These are phyloP conservation scores for Nymphaea thermarum DNA, from an alignment of 164 flowering plant genomes.

Conservation along the genomic window DNA sequence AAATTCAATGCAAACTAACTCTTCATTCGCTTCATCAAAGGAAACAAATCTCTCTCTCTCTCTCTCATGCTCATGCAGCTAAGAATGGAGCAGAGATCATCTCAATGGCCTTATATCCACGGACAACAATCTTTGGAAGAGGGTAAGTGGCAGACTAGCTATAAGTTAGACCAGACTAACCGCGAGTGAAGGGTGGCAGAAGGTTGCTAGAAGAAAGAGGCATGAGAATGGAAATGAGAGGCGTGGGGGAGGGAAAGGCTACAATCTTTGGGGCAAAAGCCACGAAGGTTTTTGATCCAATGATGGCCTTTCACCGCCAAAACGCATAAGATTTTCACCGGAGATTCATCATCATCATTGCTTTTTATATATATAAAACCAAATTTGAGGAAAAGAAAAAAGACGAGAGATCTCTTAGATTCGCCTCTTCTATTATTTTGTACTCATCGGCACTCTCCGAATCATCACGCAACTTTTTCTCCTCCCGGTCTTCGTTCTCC, in stretches of 20 bases:
- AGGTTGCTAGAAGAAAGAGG: not conserved
- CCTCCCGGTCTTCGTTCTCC: not conserved
- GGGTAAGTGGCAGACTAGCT: too few species aligned
- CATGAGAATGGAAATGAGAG: constrained; percentile 4
- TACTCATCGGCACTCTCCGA: constrained; percentile 24
- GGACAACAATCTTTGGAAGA: too few species aligned
- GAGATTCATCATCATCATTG: constrained; percentile 54
- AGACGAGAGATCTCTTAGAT: not conserved
- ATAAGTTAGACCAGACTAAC: too few species aligned
- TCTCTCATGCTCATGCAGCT: too few species aligned
- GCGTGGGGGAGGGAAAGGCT: constrained; percentile 21
- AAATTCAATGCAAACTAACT: too few species aligned
- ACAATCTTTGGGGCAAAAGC: constrained; percentile 22
- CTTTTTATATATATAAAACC: constrained; percentile 1
- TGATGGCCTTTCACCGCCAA: constrained; percentile 42
- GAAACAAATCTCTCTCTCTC: too few species aligned
- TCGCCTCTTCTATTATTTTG: constrained; percentile 21
- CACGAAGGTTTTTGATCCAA: not conserved
- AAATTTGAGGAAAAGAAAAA: too few species aligned
- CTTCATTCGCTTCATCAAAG: too few species aligned
- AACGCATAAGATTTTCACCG: constrained; percentile 33
- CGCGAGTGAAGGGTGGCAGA: too few species aligned
- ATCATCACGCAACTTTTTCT: constrained; percentile 7
- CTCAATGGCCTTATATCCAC: too few species aligned
- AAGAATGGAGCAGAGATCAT: too few species aligned